Conservation (phyloP, 768 basidiomycete genomes). For the Pulveroboletus sp. region DNA sequence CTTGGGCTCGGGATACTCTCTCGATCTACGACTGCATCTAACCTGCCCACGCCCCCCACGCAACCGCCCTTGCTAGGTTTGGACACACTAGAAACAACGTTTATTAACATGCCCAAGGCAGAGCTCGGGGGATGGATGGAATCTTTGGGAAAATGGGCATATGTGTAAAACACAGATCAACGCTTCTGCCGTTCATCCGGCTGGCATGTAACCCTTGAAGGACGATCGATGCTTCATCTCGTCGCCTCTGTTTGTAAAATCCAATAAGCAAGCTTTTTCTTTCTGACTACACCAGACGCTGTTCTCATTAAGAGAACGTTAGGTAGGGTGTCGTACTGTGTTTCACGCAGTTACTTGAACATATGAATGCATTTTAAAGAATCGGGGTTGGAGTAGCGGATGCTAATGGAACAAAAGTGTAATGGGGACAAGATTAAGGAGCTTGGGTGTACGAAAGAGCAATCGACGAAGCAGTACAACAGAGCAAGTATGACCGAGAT, state of each 20-base stretch:
- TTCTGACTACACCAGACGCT: no score
- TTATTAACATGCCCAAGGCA: slow-evolving; percentile 23
- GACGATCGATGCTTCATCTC: slow-evolving; percentile 6
- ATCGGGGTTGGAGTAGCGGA: neutral
- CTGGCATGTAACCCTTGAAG: neutral
- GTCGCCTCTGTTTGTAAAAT: neutral
- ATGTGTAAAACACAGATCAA: slow-evolving; percentile 25
- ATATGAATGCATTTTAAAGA: slow-evolving; percentile 12
- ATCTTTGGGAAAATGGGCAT: slow-evolving; percentile 36
- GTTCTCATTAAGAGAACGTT: neutral
- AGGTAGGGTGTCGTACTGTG: neutral
- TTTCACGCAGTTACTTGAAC: neutral
- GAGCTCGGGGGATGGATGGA: slow-evolving; percentile 36
- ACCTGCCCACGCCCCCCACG: slow-evolving; percentile 26
- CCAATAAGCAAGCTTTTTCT: neutral
- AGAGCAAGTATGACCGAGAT: slow-evolving; percentile 3
- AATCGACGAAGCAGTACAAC: neutral
- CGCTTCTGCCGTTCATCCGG: neutral
- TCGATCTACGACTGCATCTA: slow-evolving; percentile 33
- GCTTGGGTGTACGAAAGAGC: neutral
- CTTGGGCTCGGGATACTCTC: slow-evolving; percentile 85
- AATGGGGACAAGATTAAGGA: slow-evolving; percentile 1
- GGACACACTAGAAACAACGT: slow-evolving; percentile 18
- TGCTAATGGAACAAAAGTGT: neutral
- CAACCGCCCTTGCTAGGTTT: neutral